These are phyloP conservation scores for Cyberlindnera euphorbiae DNA, from an alignment of 805 yeast species.

Conservation along the genomic window DNA sequence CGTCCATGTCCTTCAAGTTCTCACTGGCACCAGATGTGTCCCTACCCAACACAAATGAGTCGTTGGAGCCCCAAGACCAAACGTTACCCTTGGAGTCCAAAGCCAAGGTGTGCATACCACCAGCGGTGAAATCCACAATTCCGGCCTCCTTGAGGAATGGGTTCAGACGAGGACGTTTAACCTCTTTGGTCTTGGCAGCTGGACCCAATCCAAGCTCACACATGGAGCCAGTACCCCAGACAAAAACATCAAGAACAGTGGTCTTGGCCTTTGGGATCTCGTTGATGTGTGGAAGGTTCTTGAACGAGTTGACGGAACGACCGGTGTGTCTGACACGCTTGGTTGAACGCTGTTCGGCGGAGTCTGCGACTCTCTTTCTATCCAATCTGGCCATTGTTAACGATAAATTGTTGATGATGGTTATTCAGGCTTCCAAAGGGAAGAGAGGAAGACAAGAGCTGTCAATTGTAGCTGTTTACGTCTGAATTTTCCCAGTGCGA, in stretches of 20 bases:
- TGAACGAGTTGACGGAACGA: constrained; percentile 26
- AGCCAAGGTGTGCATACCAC: constrained; percentile 93
- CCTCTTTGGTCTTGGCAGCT: constrained; percentile 83
- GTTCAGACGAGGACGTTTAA: constrained; percentile 91
- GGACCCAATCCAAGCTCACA: constrained; percentile 98
- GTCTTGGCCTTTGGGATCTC: constrained; percentile 21
- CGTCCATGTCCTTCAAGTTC: constrained; percentile 63
- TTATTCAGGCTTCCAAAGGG: too few relatives aligned
- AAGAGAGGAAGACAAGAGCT: too few relatives aligned
- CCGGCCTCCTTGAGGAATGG: constrained; percentile 68
- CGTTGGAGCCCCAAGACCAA: constrained; percentile 99
- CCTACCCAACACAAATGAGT: constrained; percentile 87
- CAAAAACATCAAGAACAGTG: constrained; percentile 64
- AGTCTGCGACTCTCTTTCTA: constrained; percentile 24
- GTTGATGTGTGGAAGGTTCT: constrained; percentile 24
- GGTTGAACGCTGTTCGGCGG: constrained; percentile 11
- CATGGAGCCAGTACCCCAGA: constrained; percentile 97
- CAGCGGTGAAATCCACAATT: constrained; percentile 84
- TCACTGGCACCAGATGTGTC: constrained; percentile 67
- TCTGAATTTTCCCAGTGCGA: too few relatives aligned
- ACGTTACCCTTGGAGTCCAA: constrained; percentile 67
- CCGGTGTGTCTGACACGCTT: constrained; percentile 27
- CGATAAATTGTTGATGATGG: neutral
- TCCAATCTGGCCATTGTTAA: constrained; percentile 22
- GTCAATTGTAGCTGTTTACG: too few relatives aligned